Evolutionary conservation across 768 basidiomycete genomes (phyloP), one percentile per base, ranked within the genome.

Genomic region (Mycena rebaudengoi): DNA sequence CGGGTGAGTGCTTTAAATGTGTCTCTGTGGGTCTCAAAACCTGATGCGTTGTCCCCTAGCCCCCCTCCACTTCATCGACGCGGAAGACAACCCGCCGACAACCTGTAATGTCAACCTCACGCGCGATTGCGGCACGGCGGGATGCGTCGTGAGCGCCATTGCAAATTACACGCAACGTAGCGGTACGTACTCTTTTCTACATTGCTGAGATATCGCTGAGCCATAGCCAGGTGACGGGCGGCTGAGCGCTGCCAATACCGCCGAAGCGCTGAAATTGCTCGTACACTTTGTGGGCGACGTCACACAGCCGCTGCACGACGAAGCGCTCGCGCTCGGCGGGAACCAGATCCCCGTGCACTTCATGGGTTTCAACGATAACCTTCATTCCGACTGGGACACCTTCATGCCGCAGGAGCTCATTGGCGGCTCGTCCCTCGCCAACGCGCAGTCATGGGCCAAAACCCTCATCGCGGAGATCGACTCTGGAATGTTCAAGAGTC

Each of bases 21-120:
- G n/a, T n/a, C n/a, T n/a, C n/a, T n/a, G n/a, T n/a, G n/a, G n/a
- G n/a, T n/a, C n/a, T n/a, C 28, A 10, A 14, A 30, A 4, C 41
- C 10, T 18, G 71, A 66, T 71, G 65, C 26, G 66, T 72, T n/a
- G 66, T 71, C 2, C n/a, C n/a, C n/a, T n/a, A n/a, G 60, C 62
- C 30, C 69, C 71, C 1, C 69, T 76, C 49, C 79, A 80, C 61
- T 80, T 74, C 64, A 74, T 80, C 33, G 77, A 80, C 41, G 79
- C 78, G 6, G 67, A 77, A 49, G 70, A 67, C 58, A 74, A 74
- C 26, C 70, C 72, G 25, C 64, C 51, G 20, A 71, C 63, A 7
- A 74, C 75, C 12, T 81, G 80, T 70, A 75, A 77, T 7, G 79
- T 80, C 11, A 21, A 67, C 18, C 69, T 73, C 48, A 60, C 68